A percentile compares a stretch with the other conserved stretches of the same genome.
Evolutionary conservation across 371 early-diverging fungal genomes (phyloP).

Genomic region (Apophysomyces elegans): DNA sequence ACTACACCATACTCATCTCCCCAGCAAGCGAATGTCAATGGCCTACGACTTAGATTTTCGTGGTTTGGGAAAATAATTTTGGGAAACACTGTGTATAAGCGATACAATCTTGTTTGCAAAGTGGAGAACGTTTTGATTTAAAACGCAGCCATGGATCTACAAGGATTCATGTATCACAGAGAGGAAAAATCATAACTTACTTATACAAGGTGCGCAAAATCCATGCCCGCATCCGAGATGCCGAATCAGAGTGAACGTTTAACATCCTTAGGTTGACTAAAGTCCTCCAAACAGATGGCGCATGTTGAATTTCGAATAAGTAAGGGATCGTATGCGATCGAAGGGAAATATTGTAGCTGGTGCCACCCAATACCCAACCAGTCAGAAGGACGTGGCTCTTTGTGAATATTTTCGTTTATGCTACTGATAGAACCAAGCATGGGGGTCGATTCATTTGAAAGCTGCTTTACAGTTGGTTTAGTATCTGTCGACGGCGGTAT

Average conservation of each 20-base stretch:
- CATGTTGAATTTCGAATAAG: constrained; percentile 20
- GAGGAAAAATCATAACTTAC: neutral
- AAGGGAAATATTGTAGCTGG: constrained; percentile 17
- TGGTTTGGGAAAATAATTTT: no score
- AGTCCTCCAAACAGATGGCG: constrained; percentile 26
- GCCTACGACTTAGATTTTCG: no score
- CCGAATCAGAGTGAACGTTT: constrained; percentile 7
- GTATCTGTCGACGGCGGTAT: neutral
- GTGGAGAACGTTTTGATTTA: constrained; percentile 14
- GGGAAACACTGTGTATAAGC: no score
- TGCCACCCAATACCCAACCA: constrained; percentile 12
- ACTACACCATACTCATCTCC: no score
- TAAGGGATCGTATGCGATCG: constrained; percentile 20
- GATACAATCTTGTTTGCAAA: constrained; percentile 19
- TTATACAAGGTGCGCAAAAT: constrained; percentile 18
- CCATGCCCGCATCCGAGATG: constrained; percentile 16
- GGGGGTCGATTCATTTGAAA: neutral
- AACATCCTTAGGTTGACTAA: neutral
- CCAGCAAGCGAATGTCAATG: no score
- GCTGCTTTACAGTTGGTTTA: neutral
- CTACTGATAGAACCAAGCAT: neutral
- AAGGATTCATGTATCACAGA: neutral
- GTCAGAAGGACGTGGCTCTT: neutral
- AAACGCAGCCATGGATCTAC: constrained; percentile 19
- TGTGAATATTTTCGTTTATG: neutral